A percentile compares a stretch with the other conserved stretches of the same genome.
phyloP scores from a whole-genome alignment of 805 yeast genomes.

The Pachysolen tannophilus region DNA sequence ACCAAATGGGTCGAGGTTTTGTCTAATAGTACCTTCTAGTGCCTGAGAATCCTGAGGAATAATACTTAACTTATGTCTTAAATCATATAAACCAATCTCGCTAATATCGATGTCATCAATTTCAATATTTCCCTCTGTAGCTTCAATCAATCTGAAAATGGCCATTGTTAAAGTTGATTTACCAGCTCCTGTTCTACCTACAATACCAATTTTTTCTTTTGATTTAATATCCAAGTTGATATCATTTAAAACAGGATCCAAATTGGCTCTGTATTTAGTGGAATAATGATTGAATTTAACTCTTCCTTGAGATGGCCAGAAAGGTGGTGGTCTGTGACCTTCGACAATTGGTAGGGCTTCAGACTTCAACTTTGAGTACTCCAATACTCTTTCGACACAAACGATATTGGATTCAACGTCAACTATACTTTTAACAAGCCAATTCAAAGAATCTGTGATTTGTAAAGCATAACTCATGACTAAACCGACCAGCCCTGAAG shows the following conservation, averaged over 20 bases:
- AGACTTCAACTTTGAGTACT: constrained; percentile 66
- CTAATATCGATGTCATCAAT: constrained; percentile 50
- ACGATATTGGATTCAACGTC: constrained; percentile 59
- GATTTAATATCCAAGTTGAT: constrained; percentile 40
- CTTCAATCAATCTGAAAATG: constrained; percentile 52
- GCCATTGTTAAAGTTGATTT: constrained; percentile 57
- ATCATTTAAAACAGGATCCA: constrained; percentile 50
- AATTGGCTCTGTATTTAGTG: constrained; percentile 48
- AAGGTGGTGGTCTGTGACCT: constrained; percentile 32
- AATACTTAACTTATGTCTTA: constrained; percentile 49
- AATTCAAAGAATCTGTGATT: constrained; percentile 43
- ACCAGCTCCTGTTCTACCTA: constrained; percentile 77
- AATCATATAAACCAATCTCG: constrained; percentile 41
- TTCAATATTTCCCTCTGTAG: constrained; percentile 42
- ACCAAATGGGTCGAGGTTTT: constrained; percentile 78
- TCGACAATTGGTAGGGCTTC: constrained; percentile 73
- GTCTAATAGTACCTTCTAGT: constrained; percentile 63
- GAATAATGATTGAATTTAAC: constrained; percentile 44
- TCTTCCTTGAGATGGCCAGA: constrained; percentile 51
- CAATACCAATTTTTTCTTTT: constrained; percentile 61
- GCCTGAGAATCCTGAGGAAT: constrained; percentile 69
- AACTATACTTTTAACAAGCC: constrained; percentile 53
- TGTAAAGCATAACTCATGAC: constrained; percentile 56
- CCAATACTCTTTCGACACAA: constrained; percentile 90
- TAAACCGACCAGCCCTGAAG: constrained; percentile 57